phyloP scores from a whole-genome alignment of 257 asterid species.

The Handroanthus guayacan region DNA sequence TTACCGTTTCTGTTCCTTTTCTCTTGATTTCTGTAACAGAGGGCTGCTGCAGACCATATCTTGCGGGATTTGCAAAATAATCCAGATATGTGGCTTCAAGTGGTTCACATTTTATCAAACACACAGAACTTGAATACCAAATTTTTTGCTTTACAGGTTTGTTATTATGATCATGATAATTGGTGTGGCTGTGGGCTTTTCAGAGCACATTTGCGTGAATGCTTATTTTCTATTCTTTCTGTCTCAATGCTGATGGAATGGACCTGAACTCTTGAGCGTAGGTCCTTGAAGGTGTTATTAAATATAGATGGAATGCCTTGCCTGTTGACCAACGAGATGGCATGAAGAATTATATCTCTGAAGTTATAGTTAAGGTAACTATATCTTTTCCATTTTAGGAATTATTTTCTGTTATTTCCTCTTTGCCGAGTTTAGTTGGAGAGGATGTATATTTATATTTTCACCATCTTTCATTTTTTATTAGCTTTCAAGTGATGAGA shows the following conservation, averaged over 20 bases:
- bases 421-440: background rate
- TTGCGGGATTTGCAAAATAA: constrained; percentile 94
- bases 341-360: constrained; percentile 98
- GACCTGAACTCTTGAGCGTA: constrained; percentile 45
- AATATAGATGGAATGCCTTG: constrained; percentile 98
- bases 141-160: constrained; percentile 92
- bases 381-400: background rate
- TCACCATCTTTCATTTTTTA: constrained; percentile 27
- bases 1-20: constrained; percentile 10
- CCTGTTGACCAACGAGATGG: constrained; percentile 98
- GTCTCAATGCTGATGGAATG: constrained; percentile 24
- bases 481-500: constrained; percentile 96
- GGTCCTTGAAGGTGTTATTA: constrained; percentile 98
- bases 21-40: constrained; percentile 53
- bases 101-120: constrained; percentile 87
- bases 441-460: constrained; percentile 23
- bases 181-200: constrained; percentile 10
- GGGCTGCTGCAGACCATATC: constrained; percentile 89
- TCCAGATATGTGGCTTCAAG: constrained; percentile 99
- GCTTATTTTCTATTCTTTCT: constrained; percentile 17
- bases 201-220: background rate
- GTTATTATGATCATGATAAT: constrained; percentile 37
- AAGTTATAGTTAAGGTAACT: constrained; percentile 91
- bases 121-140: constrained; percentile 86
- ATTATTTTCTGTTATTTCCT: background rate